Base-by-base conservation (phyloP, 2,329 filamentous ascomycete genomes). In the Fusarium decemcellulare region DNA sequence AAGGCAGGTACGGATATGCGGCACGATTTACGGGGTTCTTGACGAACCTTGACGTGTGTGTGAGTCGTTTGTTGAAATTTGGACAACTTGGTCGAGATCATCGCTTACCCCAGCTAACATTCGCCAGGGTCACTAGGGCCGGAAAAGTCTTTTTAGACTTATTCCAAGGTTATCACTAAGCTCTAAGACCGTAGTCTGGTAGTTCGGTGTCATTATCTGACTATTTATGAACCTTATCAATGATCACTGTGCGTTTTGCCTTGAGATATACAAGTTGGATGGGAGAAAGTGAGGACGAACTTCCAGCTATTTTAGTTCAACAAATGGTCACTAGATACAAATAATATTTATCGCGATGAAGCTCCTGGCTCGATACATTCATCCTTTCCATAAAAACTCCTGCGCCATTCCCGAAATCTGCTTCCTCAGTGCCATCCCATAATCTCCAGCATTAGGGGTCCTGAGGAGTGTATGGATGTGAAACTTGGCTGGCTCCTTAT, bases 401-500 rank as follows among this genome's bases (percentile, higher is more conserved):
- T 77, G 72, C 29, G 67, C 76, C 4, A 77, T 70, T 0, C 76
- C 75, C 0, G 76, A 75, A 29, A 85, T 78, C 71, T 83, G 57
- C 4, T 71, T 72, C 61, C 82, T 74, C 53, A 88, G 59, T 1
- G 85, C 85, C 79, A 84, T 86, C 0, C 93, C 92, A 76, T 95
- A 95, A 75, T 95, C 93, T 0, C 92, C 93, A 0, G 82, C 88
- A 77, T 95, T 95, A 1, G 93, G 93, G 34, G 88, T 90, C 37
- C 93, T 80, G 67, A 93, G 79, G 55, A 93, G 80, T 0, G 92
- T 95, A 76, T 95, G 93, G 23, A 93, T 92, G 72, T 95, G 93
- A 72, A 93, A 95, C 78, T 92, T 93, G 34, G 89, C 90, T 0
- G 92, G 92, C 78, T 92, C 87, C 52, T 84, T 83, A 75, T 95